These are phyloP conservation scores for Yarrowia sp. DNA, from an alignment of 805 yeast species.

Conservation along the genomic window DNA sequence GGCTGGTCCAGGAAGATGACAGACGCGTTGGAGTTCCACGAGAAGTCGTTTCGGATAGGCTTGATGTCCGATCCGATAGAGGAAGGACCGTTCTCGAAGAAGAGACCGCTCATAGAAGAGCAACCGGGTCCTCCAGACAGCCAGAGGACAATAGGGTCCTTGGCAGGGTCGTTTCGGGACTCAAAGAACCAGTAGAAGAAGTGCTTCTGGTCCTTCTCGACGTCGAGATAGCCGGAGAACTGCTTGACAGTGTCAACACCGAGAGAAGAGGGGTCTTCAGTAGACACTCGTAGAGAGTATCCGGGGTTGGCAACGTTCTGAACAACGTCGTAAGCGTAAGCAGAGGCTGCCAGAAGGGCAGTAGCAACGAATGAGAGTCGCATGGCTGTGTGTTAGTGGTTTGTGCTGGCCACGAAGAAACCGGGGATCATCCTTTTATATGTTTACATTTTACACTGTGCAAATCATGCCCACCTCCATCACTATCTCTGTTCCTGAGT, in stretches of 20 bases:
- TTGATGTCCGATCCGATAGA: constrained; percentile 61
- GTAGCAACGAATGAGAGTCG: not conserved
- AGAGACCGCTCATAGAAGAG: constrained; percentile 77
- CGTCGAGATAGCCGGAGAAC: constrained; percentile 76
- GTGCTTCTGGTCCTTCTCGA: constrained; percentile 77
- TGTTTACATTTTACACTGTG: too few relatives aligned
- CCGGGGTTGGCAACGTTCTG: constrained; percentile 28
- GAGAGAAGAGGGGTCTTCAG: constrained; percentile 47
- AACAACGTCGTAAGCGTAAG: constrained; percentile 9
- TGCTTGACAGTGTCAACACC: constrained; percentile 79
- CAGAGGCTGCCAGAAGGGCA: not conserved
- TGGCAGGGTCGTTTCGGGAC: constrained; percentile 78
- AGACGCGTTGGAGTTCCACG: constrained; percentile 82
- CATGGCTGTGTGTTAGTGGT: not conserved
- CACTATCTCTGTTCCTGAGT: constrained; percentile 17
- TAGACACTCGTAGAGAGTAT: constrained; percentile 10
- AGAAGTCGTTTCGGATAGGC: constrained; percentile 69
- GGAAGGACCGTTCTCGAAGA: constrained; percentile 81
- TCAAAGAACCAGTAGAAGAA: constrained; percentile 82
- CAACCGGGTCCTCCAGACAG: constrained; percentile 90
- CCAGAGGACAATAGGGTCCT: constrained; percentile 82
- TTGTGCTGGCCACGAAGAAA: too few relatives aligned
- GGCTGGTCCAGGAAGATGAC: constrained; percentile 85
- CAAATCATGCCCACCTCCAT: constrained; percentile 2
- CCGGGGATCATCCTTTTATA: not conserved